Conservation (phyloP, 2,329 filamentous ascomycete genomes). For the Aspergillus sojae region DNA sequence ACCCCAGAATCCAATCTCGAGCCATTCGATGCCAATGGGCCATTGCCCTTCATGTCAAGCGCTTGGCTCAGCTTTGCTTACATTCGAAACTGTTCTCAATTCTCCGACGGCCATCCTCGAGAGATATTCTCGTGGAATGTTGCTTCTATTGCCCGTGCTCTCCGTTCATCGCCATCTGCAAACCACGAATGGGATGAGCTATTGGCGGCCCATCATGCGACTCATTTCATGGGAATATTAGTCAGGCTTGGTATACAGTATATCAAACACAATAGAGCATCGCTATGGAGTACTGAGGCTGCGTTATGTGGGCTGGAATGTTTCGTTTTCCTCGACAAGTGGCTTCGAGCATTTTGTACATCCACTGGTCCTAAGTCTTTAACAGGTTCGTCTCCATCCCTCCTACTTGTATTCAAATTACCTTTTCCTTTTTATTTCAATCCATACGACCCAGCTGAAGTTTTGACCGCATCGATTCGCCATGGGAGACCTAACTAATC, state of each 20-base stretch:
- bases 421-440: background rate
- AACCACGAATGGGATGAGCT: background rate
- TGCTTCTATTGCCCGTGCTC: background rate
- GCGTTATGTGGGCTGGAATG: conserved; percentile 5
- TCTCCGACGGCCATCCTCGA: background rate
- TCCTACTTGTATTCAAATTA: background rate
- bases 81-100: conserved; percentile 3
- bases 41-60: conserved; percentile 12
- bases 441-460: background rate
- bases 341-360: background rate
- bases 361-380: background rate
- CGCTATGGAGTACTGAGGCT: conserved; percentile 5
- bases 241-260: conserved; percentile 9
- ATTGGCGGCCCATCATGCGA: background rate
- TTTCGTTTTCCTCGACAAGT: conserved; percentile 5
- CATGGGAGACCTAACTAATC: background rate
- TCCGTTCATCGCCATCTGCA: background rate
- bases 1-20: conserved; percentile 13
- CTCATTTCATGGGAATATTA: background rate
- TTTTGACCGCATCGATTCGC: background rate
- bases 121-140: background rate
- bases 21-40: conserved; percentile 10
- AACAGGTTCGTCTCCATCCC: background rate
- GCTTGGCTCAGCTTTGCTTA: conserved; percentile 10
- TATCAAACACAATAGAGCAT: conserved; percentile 3